Conservation (phyloP, 163 green algal genomes). For the Scenedesmus sp. region DNA sequence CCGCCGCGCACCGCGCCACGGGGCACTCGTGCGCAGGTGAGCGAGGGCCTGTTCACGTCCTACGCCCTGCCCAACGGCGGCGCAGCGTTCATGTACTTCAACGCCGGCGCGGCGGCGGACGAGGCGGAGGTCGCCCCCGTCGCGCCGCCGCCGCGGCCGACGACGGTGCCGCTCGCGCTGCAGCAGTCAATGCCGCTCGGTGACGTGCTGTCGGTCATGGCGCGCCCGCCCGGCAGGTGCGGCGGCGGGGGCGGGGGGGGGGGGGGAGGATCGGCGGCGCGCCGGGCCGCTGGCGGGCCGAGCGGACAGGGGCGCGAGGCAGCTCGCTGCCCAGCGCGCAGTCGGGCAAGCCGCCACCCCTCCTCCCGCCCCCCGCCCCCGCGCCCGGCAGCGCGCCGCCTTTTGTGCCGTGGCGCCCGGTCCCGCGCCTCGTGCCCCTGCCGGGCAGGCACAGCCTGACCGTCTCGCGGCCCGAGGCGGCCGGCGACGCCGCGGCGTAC, state of each 20-base stretch:
- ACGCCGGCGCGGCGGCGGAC: conserved; percentile 63
- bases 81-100: conserved; percentile 77
- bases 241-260: too few relatives aligned
- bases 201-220: conserved; percentile 72
- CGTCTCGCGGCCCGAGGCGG: conserved; percentile 61
- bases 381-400: conserved; percentile 61
- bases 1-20: neutral
- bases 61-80: conserved; percentile 83
- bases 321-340: too few relatives aligned
- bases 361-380: neutral
- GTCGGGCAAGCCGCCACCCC: too few relatives aligned
- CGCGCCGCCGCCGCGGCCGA: conserved; percentile 64
- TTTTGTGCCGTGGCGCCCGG: conserved; percentile 74
- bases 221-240: conserved; percentile 66
- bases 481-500: conserved; percentile 58
- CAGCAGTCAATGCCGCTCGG: conserved; percentile 81
- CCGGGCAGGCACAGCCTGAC: conserved; percentile 69
- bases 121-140: conserved; percentile 68
- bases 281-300: too few relatives aligned
- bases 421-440: conserved; percentile 76
- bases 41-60: conserved; percentile 66
- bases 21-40: neutral
- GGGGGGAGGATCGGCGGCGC: too few relatives aligned
- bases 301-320: too few relatives aligned
- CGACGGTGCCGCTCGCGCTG: conserved; percentile 72